A percentile compares a stretch with the other conserved stretches of the same genome.
Evolutionary conservation across 164 flowering plant species (phyloP).

Genomic region (Stephania yunnanensis): DNA sequence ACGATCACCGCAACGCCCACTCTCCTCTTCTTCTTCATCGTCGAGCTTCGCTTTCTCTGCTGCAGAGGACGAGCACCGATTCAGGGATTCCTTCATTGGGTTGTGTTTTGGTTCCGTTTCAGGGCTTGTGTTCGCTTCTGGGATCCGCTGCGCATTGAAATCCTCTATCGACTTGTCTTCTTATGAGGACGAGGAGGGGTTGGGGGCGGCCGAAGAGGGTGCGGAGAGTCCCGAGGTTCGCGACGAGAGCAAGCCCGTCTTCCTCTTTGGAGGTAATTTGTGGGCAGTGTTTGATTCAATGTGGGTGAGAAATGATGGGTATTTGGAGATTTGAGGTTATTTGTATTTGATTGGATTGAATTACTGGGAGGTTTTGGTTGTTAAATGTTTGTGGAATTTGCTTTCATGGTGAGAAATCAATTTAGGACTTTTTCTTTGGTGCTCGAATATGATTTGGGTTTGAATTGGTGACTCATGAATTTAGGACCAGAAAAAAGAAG

Average conservation of each 20-base stretch:
- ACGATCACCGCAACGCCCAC: not conserved
- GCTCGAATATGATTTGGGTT: too few relatives aligned
- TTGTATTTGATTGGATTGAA: not conserved
- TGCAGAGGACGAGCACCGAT: not conserved
- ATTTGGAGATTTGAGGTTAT: too few relatives aligned
- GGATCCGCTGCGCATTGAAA: not conserved
- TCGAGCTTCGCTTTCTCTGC: not conserved
- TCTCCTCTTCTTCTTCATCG: constrained; percentile 8
- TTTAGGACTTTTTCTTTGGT: too few relatives aligned
- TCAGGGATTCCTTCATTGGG: not conserved
- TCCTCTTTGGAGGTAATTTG: constrained; percentile 18
- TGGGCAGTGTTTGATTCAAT: too few relatives aligned
- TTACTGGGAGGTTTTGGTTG: too few relatives aligned
- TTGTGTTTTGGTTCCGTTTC: not conserved
- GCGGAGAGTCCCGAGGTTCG: not conserved
- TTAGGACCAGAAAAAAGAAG: too few relatives aligned
- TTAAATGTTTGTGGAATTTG: too few relatives aligned
- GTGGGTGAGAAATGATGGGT: not conserved
- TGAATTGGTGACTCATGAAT: too few relatives aligned
- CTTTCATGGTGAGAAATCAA: too few relatives aligned
- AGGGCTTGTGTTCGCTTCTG: not conserved
- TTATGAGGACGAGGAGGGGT: not conserved
- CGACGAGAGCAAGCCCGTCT: constrained; percentile 5
- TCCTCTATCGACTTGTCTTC: not conserved
- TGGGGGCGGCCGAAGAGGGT: not conserved